Evolutionary conservation across 352 stramenopile genomes (phyloP), one percentile per base, ranked within the genome.

Genomic region (Phytophthora lateralis): DNA sequence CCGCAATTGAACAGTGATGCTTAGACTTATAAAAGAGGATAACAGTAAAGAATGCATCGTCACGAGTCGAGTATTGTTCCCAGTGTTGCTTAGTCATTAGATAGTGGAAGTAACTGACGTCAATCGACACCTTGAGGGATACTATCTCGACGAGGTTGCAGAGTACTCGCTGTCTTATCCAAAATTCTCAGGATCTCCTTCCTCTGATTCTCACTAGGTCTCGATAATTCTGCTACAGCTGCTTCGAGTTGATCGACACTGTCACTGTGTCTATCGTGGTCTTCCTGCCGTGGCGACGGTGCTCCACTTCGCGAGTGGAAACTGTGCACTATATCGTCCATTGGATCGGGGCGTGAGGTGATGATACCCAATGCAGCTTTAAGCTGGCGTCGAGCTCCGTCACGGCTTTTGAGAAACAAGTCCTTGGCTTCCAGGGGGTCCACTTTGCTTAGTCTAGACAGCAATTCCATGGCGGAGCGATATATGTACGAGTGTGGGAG

Each of bases 351-450:
- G 2, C 60, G 60, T 6, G 53, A 37, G 1, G 60, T 68, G 17
- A 24, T 20, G 12, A 69, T 9, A 1, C 55, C 55, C 27, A 70
- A 26, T 21, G 27, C 55, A 12, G 21, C 18, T 34, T 66, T 70
- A 10, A 74, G 46, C n/a, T 71, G 66, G 50, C 61, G 68, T 8
- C 80, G 71, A 6, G 81, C 77, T 1, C 79, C 77, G 6, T 50
- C 29, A 9, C 66, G 61, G 8, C 70, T 80, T 26, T 71, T 74
- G 0, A 54, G 46, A 6, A 81, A 73, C 45, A 89, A 65, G 18
- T 84, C 59, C 43, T 85, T 88, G 26, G 73, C 71, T 45, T 88
- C 75, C 0, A 84, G 47, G 4, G 74, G 60, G 47, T 89, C 77
- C 4, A 89, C 35, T 14, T 73, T 65, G 4, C 60, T 61, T 12